Conservation (phyloP, 140 eudicot species). For the Bidens hawaiensis region DNA sequence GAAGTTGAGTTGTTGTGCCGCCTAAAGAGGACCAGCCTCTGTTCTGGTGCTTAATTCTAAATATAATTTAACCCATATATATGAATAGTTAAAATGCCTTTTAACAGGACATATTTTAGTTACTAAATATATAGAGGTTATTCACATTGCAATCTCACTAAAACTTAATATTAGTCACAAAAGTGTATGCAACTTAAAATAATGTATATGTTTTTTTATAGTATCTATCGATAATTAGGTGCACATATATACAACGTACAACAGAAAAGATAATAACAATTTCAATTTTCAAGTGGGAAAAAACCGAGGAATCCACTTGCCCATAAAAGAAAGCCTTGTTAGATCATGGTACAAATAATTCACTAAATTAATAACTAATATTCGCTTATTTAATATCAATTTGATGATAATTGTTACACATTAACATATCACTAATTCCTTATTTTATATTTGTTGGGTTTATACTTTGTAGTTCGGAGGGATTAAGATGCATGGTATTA, state of each 20-base stretch:
- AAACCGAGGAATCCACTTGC: constrained; percentile 30
- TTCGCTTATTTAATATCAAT: constrained; percentile 16
- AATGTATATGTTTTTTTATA: neutral
- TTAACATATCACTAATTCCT: constrained; percentile 16
- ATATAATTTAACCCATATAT: no score
- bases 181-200: neutral
- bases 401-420: constrained; percentile 29
- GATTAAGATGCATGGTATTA: constrained; percentile 30
- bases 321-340: constrained; percentile 16
- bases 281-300: constrained; percentile 16
- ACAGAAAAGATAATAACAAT: neutral
- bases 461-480: constrained; percentile 17
- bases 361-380: constrained; percentile 1
- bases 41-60: no score
- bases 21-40: no score
- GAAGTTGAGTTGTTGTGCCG: no score
- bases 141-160: neutral
- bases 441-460: no score
- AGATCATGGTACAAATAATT: constrained; percentile 21
- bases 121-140: neutral
- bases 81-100: no score
- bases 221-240: neutral
- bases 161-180: neutral
- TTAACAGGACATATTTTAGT: neutral
- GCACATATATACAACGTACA: neutral